Evolutionary conservation across 2,329 filamentous ascomycete genomes (phyloP).

Genomic region (Calonectria honghensis): DNA sequence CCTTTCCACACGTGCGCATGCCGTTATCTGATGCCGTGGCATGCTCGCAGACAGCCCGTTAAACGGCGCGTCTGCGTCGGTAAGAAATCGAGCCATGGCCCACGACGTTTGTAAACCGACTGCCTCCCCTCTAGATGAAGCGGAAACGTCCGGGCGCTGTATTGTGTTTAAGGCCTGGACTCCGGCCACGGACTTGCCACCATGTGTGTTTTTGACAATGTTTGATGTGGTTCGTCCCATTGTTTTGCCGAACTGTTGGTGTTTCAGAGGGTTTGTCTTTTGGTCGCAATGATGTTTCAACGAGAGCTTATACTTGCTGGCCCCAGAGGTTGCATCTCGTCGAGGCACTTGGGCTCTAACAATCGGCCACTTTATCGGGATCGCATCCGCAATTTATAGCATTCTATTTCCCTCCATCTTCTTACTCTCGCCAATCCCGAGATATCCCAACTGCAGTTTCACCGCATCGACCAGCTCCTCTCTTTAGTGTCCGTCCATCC

Average conservation of each 20-base stretch:
- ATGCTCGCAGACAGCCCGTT: not conserved
- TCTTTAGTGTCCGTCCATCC: not conserved
- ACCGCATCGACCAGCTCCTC: conserved; percentile 8
- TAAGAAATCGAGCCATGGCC: conserved; percentile 18
- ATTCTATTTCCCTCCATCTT: not conserved
- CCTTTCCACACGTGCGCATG: not conserved
- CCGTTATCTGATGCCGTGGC: not conserved
- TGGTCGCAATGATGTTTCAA: not conserved
- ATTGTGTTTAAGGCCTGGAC: conserved; percentile 1
- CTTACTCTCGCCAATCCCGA: not conserved
- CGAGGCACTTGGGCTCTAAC: not conserved
- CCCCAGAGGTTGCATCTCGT: not conserved
- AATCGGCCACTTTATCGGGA: not conserved
- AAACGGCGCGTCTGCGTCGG: conserved; percentile 11
- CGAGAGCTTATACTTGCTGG: not conserved
- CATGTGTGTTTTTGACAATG: not conserved
- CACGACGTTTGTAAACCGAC: not conserved
- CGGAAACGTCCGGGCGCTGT: not conserved
- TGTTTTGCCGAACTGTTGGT: not conserved
- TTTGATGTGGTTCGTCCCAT: not conserved
- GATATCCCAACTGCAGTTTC: conserved; percentile 15
- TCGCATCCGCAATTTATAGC: conserved; percentile 14
- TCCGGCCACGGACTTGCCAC: too few relatives aligned
- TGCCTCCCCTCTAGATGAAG: conserved; percentile 1
- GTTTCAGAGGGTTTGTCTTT: conserved; percentile 1